These are phyloP conservation scores for Trichoderma guizhouense DNA, from an alignment of 2,329 filamentous ascomycete species.

Conservation along the genomic window DNA sequence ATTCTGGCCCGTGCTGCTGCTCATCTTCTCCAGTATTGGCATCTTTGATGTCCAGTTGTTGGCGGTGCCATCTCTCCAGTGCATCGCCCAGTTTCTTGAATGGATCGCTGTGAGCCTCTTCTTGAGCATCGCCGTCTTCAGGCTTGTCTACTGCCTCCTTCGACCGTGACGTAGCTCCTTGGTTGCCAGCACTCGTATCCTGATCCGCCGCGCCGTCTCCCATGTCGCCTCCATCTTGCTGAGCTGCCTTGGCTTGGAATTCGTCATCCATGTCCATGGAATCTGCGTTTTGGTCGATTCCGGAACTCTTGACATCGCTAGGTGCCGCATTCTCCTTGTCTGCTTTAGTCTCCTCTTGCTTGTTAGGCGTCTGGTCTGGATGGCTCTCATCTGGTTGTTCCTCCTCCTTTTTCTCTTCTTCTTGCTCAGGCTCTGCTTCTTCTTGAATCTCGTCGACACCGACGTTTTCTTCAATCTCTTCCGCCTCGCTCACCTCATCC, in stretches of 20 bases:
- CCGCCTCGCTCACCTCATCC: conserved; percentile 56
- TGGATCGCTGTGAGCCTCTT: conserved; percentile 56
- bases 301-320: conserved; percentile 61
- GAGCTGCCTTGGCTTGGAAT: conserved; percentile 56
- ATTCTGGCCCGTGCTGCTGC: conserved; percentile 44
- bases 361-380: conserved; percentile 35
- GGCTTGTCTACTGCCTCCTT: conserved; percentile 48
- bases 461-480: conserved; percentile 47
- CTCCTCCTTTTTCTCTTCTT: conserved; percentile 52
- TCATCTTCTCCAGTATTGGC: conserved; percentile 44
- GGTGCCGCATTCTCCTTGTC: conserved; percentile 61
- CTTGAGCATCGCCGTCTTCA: conserved; percentile 45
- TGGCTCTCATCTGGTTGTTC: conserved; percentile 46
- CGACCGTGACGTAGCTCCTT: conserved; percentile 52
- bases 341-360: conserved; percentile 47
- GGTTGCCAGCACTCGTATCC: conserved; percentile 60
- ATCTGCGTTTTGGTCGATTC: conserved; percentile 63
- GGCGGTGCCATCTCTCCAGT: conserved; percentile 87
- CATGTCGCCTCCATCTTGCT: conserved; percentile 64
- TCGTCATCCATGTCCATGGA: conserved; percentile 61
- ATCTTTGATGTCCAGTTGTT: conserved; percentile 76
- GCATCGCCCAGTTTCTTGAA: conserved; percentile 95
- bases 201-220: conserved; percentile 63
- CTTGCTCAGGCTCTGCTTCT: conserved; percentile 39
- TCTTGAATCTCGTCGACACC: conserved; percentile 46